Evolutionary conservation across 2,329 filamentous ascomycete species (phyloP).

Genomic region (Aspergillus sp.): DNA sequence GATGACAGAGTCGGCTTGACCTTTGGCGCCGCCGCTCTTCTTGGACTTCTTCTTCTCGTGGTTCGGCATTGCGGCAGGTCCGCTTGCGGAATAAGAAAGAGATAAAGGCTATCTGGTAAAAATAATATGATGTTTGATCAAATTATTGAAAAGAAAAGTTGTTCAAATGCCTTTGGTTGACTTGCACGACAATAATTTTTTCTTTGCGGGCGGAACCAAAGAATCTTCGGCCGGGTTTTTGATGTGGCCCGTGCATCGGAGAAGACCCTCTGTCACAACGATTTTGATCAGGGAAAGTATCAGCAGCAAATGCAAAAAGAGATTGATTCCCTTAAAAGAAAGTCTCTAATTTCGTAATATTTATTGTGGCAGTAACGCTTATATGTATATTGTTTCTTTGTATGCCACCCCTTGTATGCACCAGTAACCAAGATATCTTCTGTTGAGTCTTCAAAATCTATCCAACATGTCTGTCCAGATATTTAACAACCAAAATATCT

Average conservation of each 20-base stretch:
- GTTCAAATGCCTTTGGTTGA: too few species aligned
- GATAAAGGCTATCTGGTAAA: neutral
- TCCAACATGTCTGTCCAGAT: neutral
- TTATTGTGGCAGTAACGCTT: constrained; percentile 3
- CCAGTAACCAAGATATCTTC: too few species aligned
- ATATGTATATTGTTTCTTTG: too few species aligned
- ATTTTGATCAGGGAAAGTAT: too few species aligned
- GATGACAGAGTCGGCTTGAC: constrained; percentile 28
- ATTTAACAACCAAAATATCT: constrained; percentile 79
- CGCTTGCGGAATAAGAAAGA: constrained; percentile 1
- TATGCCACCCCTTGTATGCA: too few species aligned
- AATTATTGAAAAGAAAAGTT: too few species aligned
- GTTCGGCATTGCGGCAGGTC: constrained; percentile 26
- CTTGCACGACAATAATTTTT: constrained; percentile 9
- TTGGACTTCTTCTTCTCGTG: constrained; percentile 32
- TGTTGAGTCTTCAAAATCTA: too few species aligned
- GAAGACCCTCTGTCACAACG: too few species aligned
- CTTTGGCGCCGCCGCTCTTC: constrained; percentile 26
- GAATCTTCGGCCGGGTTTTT: constrained; percentile 15
- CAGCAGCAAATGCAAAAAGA: too few species aligned
- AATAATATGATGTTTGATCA: too few species aligned
- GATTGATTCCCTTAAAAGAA: too few species aligned
- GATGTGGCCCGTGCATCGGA: constrained; percentile 20
- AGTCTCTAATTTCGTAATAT: neutral
- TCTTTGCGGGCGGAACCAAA: constrained; percentile 13